These are phyloP conservation scores for Trichoderma endophyticum DNA, from an alignment of 2,329 filamentous ascomycete species.

Conservation along the genomic window DNA sequence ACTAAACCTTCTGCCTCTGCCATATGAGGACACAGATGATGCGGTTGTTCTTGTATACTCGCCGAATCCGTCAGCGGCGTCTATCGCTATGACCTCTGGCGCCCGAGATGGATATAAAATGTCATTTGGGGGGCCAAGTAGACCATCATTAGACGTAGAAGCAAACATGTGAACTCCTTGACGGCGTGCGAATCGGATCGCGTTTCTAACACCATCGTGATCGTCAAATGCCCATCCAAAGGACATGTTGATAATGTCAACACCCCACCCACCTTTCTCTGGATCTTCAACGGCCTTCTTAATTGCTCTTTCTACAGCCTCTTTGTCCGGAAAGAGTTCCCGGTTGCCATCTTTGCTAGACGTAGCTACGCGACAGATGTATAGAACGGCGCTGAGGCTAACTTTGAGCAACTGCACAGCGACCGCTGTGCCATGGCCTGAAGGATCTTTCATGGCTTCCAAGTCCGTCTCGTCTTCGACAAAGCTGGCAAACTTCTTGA, in stretches of 20 bases:
- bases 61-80: background rate
- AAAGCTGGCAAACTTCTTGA: background rate
- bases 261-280: background rate
- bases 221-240: background rate
- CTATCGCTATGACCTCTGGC: background rate
- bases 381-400: background rate
- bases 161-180: background rate
- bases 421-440: background rate
- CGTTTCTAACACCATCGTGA: background rate
- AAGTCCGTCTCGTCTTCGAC: background rate
- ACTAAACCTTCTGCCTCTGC: background rate
- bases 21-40: background rate
- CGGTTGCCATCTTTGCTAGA: background rate
- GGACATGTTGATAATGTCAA: background rate
- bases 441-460: background rate
- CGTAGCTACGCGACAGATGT: background rate
- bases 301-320: background rate
- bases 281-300: background rate
- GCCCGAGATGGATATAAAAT: background rate
- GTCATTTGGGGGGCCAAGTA: background rate
- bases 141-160: background rate
- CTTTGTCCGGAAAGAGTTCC: background rate
- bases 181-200: background rate
- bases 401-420: background rate
- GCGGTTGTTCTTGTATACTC: background rate